Base-by-base conservation (phyloP, 192 early-diverging fungal species). In the Rhizophlyctis rosea region DNA sequence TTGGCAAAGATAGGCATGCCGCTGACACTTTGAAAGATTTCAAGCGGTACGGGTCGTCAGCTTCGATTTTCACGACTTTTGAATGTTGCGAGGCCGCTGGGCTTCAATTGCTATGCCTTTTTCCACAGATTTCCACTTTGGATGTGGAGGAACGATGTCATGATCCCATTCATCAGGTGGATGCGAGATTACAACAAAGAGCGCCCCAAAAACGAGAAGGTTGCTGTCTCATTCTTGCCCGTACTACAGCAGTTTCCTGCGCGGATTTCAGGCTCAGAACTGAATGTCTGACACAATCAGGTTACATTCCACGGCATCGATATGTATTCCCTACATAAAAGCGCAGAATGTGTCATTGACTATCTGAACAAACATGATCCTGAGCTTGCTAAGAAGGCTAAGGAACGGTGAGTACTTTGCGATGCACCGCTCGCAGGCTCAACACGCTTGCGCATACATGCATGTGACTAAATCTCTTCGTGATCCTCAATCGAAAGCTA, bases 131-230 rank as follows among this genome's bases (percentile, higher is more conserved):
- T 61, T 30, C 59, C 59, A 21, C 47, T 61, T 13, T 61, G 59
- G 59, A 61, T 61, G 59, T 61, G 59, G 59, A 11, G 59, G 18
- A 61, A 61, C 31, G 59, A 61, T 16, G 59, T 61, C 2, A 50
- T 61, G 47, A 24, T 51, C 2, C 59, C 59, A 13, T 61, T 61
- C 24, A 18, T 61, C 25, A 61, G 28, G 5, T 61, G 59, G 59
- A 34, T 61, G n/a, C 59, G 59, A 21, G 18, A 28, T 9, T 50
- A 23, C 28, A 61, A 61, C 24, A 47, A 61, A n/a, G 23, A 61
- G 48, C n/a, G n/a, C n/a, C n/a, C n/a, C n/a, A n/a, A n/a, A n/a
- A n/a, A n/a, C n/a, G n/a, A n/a, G n/a, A n/a, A n/a, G n/a, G n/a
- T n/a, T n/a, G n/a, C n/a, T n/a, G n/a, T n/a, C n/a, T n/a, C n/a